phyloP scores from a whole-genome alignment of 2,329 filamentous ascomycete genomes.

The Colletotrichum phormii region DNA sequence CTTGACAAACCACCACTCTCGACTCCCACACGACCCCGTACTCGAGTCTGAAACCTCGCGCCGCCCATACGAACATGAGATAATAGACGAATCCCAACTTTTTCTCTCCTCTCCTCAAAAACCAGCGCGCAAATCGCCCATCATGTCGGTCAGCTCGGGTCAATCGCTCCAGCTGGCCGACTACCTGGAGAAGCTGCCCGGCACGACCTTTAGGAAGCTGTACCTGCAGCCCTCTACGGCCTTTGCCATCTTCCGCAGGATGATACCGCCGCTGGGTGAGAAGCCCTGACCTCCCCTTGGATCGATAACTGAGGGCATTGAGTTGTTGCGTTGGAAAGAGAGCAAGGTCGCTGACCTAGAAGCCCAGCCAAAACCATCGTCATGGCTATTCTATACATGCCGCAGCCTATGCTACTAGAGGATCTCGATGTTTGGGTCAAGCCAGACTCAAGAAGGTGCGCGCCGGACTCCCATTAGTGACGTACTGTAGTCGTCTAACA shows the following conservation, averaged over 20 bases:
- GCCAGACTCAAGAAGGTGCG: conserved; percentile 62
- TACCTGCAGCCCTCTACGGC: conserved; percentile 97
- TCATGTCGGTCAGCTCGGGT: conserved; percentile 58
- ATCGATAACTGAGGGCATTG: background rate
- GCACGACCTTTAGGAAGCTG: conserved; percentile 88
- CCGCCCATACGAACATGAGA: conserved; percentile 16
- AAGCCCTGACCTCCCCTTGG: conserved; percentile 7
- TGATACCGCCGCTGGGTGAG: conserved; percentile 90
- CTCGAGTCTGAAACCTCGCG: background rate
- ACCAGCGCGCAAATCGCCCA: conserved; percentile 39
- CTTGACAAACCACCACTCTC: background rate
- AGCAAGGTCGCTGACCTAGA: conserved; percentile 12
- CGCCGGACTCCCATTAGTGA: too few species aligned
- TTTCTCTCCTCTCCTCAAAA: background rate
- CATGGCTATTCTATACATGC: conserved; percentile 94
- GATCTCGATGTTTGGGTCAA: conserved; percentile 91
- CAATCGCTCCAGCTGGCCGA: conserved; percentile 77
- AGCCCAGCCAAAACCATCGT: conserved; percentile 90
- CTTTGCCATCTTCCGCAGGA: conserved; percentile 95
- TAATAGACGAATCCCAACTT: background rate
- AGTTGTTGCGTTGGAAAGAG: background rate
- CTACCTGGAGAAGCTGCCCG: conserved; percentile 91
- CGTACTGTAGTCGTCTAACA: conserved; percentile 5
- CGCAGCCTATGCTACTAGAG: conserved; percentile 79
- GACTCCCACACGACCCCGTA: conserved; percentile 17